phyloP scores from a whole-genome alignment of 1,284 basidiomycete genomes.

The Sanghuangporus baumii region DNA sequence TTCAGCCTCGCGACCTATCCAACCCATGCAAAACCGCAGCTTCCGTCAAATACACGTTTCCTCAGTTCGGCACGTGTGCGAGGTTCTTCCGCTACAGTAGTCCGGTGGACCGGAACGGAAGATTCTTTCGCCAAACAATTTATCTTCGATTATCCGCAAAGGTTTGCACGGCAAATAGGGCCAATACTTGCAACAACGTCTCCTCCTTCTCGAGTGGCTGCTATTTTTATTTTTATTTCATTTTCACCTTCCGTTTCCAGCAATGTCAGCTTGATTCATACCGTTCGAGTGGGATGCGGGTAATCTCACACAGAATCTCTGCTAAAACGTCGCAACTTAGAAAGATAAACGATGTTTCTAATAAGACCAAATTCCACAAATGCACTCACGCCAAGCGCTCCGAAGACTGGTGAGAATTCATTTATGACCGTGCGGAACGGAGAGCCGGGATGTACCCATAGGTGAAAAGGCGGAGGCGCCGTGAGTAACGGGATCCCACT shows the following conservation, averaged over 20 bases:
- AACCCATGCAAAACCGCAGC: no score
- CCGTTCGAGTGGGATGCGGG: not conserved
- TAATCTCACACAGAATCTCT: not conserved
- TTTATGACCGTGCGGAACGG: not conserved
- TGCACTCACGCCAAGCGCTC: not conserved
- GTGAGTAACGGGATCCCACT: not conserved
- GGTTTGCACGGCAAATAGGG: not conserved
- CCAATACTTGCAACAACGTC: no score
- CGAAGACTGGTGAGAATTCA: not conserved
- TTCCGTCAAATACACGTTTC: not conserved
- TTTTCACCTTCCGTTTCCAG: not conserved
- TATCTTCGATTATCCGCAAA: not conserved
- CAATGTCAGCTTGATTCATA: not conserved
- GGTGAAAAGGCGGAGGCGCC: no score
- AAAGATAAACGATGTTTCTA: not conserved
- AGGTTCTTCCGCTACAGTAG: not conserved
- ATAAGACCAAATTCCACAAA: not conserved
- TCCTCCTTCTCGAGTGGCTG: no score
- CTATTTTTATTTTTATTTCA: not conserved
- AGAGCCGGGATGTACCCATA: not conserved
- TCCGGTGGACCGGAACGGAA: not conserved
- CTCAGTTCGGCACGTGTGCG: not conserved
- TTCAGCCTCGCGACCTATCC: not conserved
- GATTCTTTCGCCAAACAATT: not conserved
- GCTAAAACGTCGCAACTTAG: not conserved